A percentile compares a stretch with the other conserved stretches of the same genome.
Conservation (phyloP, 169 alveolate genomes). For the Perkinsus chesapeaki region DNA sequence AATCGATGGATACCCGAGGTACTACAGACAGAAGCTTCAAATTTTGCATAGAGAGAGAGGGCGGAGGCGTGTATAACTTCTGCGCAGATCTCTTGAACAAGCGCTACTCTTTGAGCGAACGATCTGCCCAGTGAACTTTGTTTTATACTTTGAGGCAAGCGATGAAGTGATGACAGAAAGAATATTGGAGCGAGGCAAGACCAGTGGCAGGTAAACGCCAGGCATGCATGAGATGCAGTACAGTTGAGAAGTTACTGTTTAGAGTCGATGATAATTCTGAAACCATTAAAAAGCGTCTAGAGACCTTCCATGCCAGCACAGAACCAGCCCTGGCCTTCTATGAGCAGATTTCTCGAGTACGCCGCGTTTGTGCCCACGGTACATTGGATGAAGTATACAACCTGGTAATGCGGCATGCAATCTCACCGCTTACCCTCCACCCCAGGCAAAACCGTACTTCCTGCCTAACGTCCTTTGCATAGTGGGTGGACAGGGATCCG, state of each 20-base stretch:
- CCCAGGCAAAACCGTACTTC: neutral
- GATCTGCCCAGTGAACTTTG: constrained; percentile 35
- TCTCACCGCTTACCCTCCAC: neutral
- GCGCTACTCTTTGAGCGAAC: constrained; percentile 44
- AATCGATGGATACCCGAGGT: neutral
- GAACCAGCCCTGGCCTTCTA: constrained; percentile 32
- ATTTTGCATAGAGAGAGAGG: too few species aligned
- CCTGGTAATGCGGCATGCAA: neutral
- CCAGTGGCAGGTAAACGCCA: constrained; percentile 42
- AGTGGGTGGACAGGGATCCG: neutral
- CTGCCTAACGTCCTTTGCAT: neutral
- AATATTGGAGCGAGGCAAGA: constrained; percentile 39
- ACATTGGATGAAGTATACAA: neutral
- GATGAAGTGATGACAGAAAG: constrained; percentile 50
- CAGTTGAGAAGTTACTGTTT: neutral
- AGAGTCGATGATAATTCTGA: constrained; percentile 51
- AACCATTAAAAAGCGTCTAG: constrained; percentile 40
- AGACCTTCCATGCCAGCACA: constrained; percentile 38
- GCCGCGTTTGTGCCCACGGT: neutral
- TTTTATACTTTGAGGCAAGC: constrained; percentile 46
- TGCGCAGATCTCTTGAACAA: constrained; percentile 40
- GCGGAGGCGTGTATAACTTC: neutral
- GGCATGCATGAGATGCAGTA: too few species aligned
- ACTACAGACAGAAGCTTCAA: too few species aligned
- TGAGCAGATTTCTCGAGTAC: neutral